Conservation (phyloP, 2,329 filamentous ascomycete species). For the Pseudogymnoascus sp. region DNA sequence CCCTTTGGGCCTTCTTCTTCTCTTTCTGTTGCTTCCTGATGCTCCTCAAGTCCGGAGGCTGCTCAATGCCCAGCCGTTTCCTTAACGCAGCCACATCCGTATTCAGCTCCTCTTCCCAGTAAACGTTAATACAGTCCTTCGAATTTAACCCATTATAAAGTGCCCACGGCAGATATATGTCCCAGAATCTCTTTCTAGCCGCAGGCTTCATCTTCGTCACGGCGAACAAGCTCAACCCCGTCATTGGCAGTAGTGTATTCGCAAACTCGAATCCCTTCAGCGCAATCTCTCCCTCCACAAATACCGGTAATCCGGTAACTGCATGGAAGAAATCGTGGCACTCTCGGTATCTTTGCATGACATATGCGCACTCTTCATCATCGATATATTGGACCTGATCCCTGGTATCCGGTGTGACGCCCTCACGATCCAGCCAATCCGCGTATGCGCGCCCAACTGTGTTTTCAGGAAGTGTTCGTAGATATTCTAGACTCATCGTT, state of each 20-base stretch:
- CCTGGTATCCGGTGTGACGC: conserved; percentile 85
- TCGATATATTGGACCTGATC: conserved; percentile 80
- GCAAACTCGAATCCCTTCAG: conserved; percentile 96
- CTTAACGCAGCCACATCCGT: conserved; percentile 72
- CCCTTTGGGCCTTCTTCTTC: conserved; percentile 57
- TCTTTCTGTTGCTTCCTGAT: conserved; percentile 64
- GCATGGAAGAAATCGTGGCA: conserved; percentile 98
- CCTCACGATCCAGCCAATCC: conserved; percentile 86
- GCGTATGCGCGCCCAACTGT: conserved; percentile 77
- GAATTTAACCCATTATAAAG: conserved; percentile 68
- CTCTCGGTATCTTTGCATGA: conserved; percentile 96
- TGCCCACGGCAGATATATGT: conserved; percentile 83
- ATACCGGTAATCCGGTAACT: conserved; percentile 78
- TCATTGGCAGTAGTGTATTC: conserved; percentile 93
- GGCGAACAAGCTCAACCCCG: conserved; percentile 74
- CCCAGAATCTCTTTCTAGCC: conserved; percentile 59
- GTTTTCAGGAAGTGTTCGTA: conserved; percentile 63
- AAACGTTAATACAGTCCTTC: conserved; percentile 85
- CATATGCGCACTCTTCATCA: conserved; percentile 91
- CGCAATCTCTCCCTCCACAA: conserved; percentile 94
- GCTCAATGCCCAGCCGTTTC: conserved; percentile 69
- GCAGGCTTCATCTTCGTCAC: conserved; percentile 52
- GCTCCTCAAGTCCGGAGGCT: conserved; percentile 74
- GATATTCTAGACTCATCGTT: conserved; percentile 52
- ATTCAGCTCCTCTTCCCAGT: conserved; percentile 92